Evolutionary conservation across 1,284 basidiomycete species (phyloP).

Genomic region (Leccinum pseudoinsigne): DNA sequence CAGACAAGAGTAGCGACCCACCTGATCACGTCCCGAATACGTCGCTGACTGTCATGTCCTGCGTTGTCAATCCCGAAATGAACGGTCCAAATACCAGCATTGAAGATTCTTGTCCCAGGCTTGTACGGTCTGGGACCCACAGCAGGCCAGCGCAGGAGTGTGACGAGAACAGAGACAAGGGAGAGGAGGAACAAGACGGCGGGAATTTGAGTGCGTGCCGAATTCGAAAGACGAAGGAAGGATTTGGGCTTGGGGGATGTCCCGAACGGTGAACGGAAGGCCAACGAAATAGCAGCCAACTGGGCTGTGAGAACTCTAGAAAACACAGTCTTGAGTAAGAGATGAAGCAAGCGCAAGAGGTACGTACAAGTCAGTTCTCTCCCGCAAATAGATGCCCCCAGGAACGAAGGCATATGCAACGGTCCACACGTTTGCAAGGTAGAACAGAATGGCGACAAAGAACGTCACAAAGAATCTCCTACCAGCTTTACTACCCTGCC

Average conservation of each 20-base stretch:
- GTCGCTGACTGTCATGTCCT: constrained; percentile 81
- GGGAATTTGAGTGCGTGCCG: constrained; percentile 28
- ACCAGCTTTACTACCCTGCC: constrained; percentile 38
- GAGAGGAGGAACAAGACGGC: constrained; percentile 44
- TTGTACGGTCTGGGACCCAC: constrained; percentile 59
- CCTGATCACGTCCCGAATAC: constrained; percentile 75
- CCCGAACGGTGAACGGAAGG: constrained; percentile 43
- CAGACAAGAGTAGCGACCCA: constrained; percentile 30
- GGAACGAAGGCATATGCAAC: constrained; percentile 96
- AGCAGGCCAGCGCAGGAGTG: constrained; percentile 53
- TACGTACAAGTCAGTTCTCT: constrained; percentile 70
- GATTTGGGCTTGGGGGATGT: constrained; percentile 1
- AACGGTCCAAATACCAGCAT: constrained; percentile 92
- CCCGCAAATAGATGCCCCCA: constrained; percentile 76
- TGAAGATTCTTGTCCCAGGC: constrained; percentile 67
- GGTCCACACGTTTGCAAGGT: constrained; percentile 76
- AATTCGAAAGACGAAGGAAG: constrained; percentile 13
- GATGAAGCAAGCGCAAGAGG: neutral
- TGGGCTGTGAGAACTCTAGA: constrained; percentile 54
- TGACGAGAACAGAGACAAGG: constrained; percentile 50
- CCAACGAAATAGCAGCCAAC: constrained; percentile 47
- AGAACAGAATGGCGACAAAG: constrained; percentile 64
- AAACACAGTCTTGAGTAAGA: constrained; percentile 1
- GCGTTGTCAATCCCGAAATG: constrained; percentile 88
- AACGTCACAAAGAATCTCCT: constrained; percentile 58